Base-by-base conservation (phyloP, 2,329 filamentous ascomycete species). In the Scedosporium minutisporum region DNA sequence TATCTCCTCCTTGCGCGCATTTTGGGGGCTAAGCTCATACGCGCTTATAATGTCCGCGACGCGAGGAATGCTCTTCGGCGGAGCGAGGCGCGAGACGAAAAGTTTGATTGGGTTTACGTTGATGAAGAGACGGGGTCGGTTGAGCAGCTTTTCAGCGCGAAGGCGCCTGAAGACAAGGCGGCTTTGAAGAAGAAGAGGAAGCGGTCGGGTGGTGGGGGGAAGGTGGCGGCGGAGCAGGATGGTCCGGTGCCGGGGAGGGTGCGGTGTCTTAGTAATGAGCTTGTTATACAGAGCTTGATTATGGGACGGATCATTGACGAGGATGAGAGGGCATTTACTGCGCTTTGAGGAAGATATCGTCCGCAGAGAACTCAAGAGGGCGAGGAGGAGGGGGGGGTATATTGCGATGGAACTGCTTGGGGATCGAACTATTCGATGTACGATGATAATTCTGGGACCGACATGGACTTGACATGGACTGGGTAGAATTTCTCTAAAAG, bases 201-300 rank as follows among this genome's bases (percentile, higher is more conserved):
- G 18, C 42, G 14, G 67, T 65, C 10, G 69, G 68, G 21, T 5
- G 38, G 38, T 29, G 55, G n/a, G 53, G 25, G 25, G 58, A 46
- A 27, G 42, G 72, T 69, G 44, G 65, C 73, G 44, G 21, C 29
- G 58, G 53, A 42, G 33, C 46, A 21, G 68, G 71, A 62, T n/a
- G 41, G 55, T 46, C 53, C 29, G 70, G 76, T 75, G 53, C 76
- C 80, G 12, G 78, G 81, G 68, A 82, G 75, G 64, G 78, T 92
- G 44, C 83, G 82, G 65, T 82, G 95, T 55, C 82, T 96, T 61
- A 88, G 87, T 63, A 88, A 96, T 72, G 93, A 97, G 74, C 86
- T 93, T 71, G 86, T 97, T 23, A 87, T 96, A 62, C 93, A 99
- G 78, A 97, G 92, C 73, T 77, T 97, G 64, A 97, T 99, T 66